Evolutionary conservation across 306 rosid genomes (phyloP).

Genomic region (Pachyrhizus erosus): DNA sequence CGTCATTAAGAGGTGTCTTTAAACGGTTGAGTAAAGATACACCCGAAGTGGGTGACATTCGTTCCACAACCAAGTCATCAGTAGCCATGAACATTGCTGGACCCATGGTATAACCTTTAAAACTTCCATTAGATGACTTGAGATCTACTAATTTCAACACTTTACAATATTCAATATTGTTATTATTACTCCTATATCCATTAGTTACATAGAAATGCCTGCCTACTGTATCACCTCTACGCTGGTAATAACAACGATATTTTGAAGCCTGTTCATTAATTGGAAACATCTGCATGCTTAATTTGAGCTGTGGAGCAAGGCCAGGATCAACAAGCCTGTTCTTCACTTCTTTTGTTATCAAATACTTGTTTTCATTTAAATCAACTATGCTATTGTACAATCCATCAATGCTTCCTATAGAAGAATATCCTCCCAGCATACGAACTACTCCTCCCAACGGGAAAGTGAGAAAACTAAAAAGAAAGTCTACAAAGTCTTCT

Average conservation of each 20-base stretch:
- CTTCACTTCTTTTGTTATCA: not conserved
- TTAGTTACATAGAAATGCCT: not conserved
- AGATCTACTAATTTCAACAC: not conserved
- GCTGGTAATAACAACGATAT: not conserved
- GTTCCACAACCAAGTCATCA: conserved; percentile 19
- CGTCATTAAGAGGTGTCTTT: not conserved
- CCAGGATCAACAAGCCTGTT: not conserved
- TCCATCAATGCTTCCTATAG: not conserved
- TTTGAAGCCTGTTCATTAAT: not conserved
- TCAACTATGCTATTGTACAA: conserved; percentile 3
- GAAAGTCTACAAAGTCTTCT: conserved; percentile 29
- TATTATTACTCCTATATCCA: not conserved
- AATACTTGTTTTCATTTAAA: not conserved
- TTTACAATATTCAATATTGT: not conserved
- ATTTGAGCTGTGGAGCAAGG: not conserved
- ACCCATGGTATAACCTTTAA: conserved; percentile 26
- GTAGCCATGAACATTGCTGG: conserved; percentile 14
- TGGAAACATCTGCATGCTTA: not conserved
- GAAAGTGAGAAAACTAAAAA: conserved; percentile 22
- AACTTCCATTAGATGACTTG: not conserved
- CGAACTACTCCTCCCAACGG: conserved; percentile 25
- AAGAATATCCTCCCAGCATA: not conserved
- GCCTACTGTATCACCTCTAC: not conserved
- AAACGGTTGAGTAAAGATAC: not conserved
- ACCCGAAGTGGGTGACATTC: not conserved